Evolutionary conservation across 768 basidiomycete genomes (phyloP).

Genomic region (Trametes cinnabarina): DNA sequence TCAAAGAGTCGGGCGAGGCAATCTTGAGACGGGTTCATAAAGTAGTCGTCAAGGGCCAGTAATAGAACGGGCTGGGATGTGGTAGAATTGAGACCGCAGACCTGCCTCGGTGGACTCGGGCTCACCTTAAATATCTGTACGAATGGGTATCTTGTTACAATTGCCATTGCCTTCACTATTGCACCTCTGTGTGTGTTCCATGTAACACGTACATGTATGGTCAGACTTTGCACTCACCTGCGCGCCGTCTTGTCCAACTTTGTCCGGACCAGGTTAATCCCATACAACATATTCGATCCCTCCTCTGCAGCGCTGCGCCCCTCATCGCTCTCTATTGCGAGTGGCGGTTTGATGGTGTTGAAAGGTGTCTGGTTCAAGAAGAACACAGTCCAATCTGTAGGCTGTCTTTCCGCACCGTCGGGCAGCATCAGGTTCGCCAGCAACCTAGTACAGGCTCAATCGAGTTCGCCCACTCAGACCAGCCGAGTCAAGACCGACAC

Average conservation of each 20-base stretch:
- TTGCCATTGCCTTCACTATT: conserved; percentile 90
- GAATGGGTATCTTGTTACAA: conserved; percentile 90
- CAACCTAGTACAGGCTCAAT: conserved; percentile 46
- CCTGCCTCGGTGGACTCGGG: neutral
- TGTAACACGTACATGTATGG: neutral
- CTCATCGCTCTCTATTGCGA: conserved; percentile 58
- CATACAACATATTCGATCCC: conserved; percentile 67
- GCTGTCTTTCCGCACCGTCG: conserved; percentile 92
- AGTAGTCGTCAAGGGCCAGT: conserved; percentile 95
- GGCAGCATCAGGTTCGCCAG: conserved; percentile 98
- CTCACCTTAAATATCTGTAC: conserved; percentile 93
- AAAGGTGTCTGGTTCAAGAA: conserved; percentile 93
- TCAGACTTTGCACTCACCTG: conserved; percentile 47
- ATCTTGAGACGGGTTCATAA: conserved; percentile 82
- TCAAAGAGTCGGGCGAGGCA: conserved; percentile 89
- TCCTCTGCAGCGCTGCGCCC: conserved; percentile 19
- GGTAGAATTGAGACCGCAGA: neutral
- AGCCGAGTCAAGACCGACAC: conserved; percentile 23
- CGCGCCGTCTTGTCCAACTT: conserved; percentile 84
- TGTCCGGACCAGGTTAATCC: conserved; percentile 87
- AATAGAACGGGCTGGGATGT: conserved; percentile 76
- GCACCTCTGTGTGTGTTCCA: conserved; percentile 63
- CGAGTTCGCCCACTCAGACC: no score
- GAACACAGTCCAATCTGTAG: conserved; percentile 98
- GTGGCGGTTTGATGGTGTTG: conserved; percentile 81